phyloP scores from a whole-genome alignment of 164 flowering plant genomes.

The Vitis riparia region DNA sequence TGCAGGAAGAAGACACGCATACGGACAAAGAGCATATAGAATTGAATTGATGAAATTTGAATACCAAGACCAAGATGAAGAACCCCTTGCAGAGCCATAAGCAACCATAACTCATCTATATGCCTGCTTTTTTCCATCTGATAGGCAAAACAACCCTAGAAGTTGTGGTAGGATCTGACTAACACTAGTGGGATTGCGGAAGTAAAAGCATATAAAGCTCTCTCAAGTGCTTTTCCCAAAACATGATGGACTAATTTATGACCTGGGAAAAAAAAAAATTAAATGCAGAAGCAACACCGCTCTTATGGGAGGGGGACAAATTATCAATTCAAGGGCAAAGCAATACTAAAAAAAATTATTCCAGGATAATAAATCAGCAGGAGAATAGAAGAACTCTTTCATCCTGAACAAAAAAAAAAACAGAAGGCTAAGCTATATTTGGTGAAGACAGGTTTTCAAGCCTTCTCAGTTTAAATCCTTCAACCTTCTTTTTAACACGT shows the following conservation, averaged over 20 bases:
- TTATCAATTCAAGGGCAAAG: not conserved
- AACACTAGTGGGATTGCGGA: too few relatives aligned
- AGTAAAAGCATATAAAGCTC: too few relatives aligned
- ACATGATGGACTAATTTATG: not conserved
- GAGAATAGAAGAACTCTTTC: not conserved
- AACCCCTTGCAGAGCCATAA: too few relatives aligned
- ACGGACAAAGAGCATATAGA: too few relatives aligned
- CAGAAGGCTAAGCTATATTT: not conserved
- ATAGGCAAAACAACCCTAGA: too few relatives aligned
- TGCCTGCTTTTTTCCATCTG: too few relatives aligned
- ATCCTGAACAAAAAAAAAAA: constrained; percentile 6
- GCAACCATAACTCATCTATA: too few relatives aligned
- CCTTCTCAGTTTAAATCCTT: constrained; percentile 72
- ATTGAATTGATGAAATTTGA: too few relatives aligned
- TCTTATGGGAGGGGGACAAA: not conserved
- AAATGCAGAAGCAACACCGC: not conserved
- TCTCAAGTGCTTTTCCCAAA: too few relatives aligned
- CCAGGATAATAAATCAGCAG: not conserved
- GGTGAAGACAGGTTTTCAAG: not conserved
- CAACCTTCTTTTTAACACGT: constrained; percentile 67
- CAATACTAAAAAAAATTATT: not conserved
- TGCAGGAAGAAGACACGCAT: too few relatives aligned
- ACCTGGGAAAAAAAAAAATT: not conserved
- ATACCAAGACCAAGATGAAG: too few relatives aligned
- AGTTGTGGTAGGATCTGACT: too few relatives aligned